Evolutionary conservation across 352 stramenopile species (phyloP).

Genomic region (Phytophthora podocarpi): DNA sequence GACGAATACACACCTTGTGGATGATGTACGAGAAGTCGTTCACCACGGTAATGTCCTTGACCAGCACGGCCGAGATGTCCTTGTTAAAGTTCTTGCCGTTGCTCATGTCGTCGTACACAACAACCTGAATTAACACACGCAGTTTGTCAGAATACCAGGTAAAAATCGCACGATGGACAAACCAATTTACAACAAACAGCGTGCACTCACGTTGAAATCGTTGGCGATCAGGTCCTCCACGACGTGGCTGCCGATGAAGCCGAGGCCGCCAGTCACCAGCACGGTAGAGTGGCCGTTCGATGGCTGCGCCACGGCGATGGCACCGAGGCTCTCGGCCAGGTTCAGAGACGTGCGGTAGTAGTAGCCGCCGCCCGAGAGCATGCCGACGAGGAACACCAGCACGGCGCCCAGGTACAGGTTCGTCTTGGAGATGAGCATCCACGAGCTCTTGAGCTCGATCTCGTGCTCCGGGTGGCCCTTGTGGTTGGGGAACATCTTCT

Average conservation of each 20-base stretch:
- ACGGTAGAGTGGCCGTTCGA: conserved; percentile 51
- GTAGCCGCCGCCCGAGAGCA: conserved; percentile 71
- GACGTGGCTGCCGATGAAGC: conserved; percentile 88
- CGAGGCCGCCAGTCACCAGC: conserved; percentile 79
- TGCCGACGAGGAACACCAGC: conserved; percentile 67
- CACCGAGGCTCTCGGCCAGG: conserved; percentile 25
- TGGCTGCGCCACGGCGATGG: conserved; percentile 25
- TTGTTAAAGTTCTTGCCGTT: conserved; percentile 89
- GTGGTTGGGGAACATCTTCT: conserved; percentile 44
- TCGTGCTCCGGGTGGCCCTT: conserved; percentile 48
- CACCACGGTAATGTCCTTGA: conserved; percentile 87
- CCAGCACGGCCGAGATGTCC: conserved; percentile 61
- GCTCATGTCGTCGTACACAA: conserved; percentile 90
- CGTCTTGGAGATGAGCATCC: conserved; percentile 72
- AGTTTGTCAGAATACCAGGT: conserved; percentile 1
- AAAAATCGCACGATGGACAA: conserved; percentile 5
- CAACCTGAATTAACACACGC: conserved; percentile 46
- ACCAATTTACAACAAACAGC: no score
- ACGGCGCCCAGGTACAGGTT: conserved; percentile 69
- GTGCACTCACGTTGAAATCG: conserved; percentile 81
- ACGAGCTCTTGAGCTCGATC: conserved; percentile 59
- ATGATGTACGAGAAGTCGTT: conserved; percentile 83
- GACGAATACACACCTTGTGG: conserved; percentile 56
- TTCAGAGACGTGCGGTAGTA: conserved; percentile 42
- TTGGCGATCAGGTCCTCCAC: conserved; percentile 81